Conservation (phyloP, 73 alveolate species). For the Paramecium sexaurelia region DNA sequence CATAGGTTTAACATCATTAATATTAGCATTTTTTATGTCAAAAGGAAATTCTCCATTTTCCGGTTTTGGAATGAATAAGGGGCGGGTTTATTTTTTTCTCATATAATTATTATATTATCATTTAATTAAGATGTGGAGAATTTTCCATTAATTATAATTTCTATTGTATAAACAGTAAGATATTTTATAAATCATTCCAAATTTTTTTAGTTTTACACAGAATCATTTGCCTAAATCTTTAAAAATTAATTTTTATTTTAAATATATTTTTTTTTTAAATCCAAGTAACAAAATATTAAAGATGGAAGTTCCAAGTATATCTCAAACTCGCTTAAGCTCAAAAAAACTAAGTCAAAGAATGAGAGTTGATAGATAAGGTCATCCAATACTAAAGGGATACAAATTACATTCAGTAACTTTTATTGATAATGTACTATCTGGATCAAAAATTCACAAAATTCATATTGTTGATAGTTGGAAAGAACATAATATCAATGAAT, state of each 20-base stretch:
- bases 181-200: neutral
- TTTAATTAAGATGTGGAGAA: neutral
- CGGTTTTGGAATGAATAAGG: conserved; percentile 55
- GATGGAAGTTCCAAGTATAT: neutral
- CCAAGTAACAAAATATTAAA: neutral
- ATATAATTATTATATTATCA: neutral
- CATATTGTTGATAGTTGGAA: conserved; percentile 20
- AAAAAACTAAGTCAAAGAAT: neutral
- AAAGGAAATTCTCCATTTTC: conserved; percentile 54
- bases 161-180: neutral
- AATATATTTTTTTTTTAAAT: neutral
- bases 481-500: neutral
- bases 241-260: neutral
- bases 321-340: neutral
- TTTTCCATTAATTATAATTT: neutral
- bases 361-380: conserved; percentile 10
- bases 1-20: neutral
- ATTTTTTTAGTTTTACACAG: neutral
- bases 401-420: conserved; percentile 36
- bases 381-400: conserved; percentile 21
- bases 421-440: neutral
- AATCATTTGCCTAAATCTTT: neutral
- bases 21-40: neutral
- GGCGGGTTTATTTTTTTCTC: conserved; percentile 59
- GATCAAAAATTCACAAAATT: neutral